Base-by-base conservation (phyloP, 2,329 filamentous ascomycete genomes). In the Tolypocladium tropicale region DNA sequence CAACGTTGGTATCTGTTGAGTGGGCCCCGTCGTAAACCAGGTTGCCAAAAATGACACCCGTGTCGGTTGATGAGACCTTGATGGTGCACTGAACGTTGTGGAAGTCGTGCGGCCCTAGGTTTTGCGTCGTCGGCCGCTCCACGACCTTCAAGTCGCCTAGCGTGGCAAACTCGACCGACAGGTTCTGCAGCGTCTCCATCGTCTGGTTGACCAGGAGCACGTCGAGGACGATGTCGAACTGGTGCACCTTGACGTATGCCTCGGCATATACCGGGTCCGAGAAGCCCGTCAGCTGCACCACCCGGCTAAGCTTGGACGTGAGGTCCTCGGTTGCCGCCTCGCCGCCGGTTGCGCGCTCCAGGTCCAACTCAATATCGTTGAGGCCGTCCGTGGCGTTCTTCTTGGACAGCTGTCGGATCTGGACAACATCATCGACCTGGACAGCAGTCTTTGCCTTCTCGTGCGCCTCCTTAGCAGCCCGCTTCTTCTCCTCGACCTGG, bases 201-300 rank as follows among this genome's bases (percentile, higher is more conserved):
- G 94, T 97, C 73, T 99, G 94, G 72, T 99, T 99, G 66, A 99
- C 94, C 25, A 99, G 80, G 3, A 99, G 82, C 10, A 99, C 94
- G 67, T 99, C 94, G 30, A 99, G 81, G 18, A 99, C 88, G 65
- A 99, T 99, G 68, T 99, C 94, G 67, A 99, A 99, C 71, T 99
- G 94, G 71, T 97, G 92, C 11, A 99, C 93, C 71, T 95, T 96
- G 67, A 99, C 93, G 65, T 99, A 99, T 6, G 94, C 94, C 74
- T 99, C 94, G n/a, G 90, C 94, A 66, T 99, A 99, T 16, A 99
- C 94, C 1, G 94, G 88, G 68, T 99, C 94, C 0, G 94, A 97
- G 80, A 99, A 99, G 59, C 94, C 94, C 21, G 94, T 99, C 50
- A 99, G 82, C 72, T 99, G 94, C 25, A 99, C 94, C 39, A 99